Base-by-base conservation (phyloP, 1,139 yeast genomes). In the Yueomyces sp. region DNA sequence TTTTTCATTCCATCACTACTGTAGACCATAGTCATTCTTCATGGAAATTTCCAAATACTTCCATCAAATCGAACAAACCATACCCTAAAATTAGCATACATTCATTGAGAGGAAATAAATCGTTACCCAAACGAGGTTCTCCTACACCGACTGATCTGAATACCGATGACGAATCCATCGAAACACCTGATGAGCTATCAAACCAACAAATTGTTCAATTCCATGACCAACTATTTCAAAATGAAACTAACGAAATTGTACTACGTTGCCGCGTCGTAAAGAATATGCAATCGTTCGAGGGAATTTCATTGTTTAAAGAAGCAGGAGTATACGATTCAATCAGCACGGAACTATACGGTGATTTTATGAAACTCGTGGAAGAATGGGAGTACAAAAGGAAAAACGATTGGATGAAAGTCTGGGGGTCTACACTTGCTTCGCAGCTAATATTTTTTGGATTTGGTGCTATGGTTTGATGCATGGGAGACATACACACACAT, bases 391-490 rank as follows among this genome's bases (percentile, higher is more conserved):
- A 58, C 41, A 64, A 60, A 44, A 63, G 60, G 41, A 60, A 76
- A 66, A 62, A 77, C 65, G 63, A 67, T 50, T 74, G 73, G 64
- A 65, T 75, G 31, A 66, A 65, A 38, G 61, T 67, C 53, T 76
- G 82, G 82, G 75, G 81, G 0, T 77, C 76, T 47, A 70, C 79
- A 3, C 58, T 76, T 38, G 78, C 81, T 5, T 73, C 81, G 41
- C 83, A 76, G 52, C 57, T 77, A 41, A 59, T 76, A 39, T 63
- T 77, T 38, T 66, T 76, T 41, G 82, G 83, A 1, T 63, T 76
- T 41, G 81, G 81, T 8, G 81, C 75, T 1, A 68, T 76, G 57
- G 81, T 74, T 6, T 75, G 53, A 52, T 19, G 19, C 19, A 19
- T 19, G 2, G 19, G 19, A 19, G 19, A 19, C 31, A 27, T 29